These are phyloP conservation scores for Amniculicola lignicola DNA, from an alignment of 495 filamentous ascomycete species.

Conservation along the genomic window DNA sequence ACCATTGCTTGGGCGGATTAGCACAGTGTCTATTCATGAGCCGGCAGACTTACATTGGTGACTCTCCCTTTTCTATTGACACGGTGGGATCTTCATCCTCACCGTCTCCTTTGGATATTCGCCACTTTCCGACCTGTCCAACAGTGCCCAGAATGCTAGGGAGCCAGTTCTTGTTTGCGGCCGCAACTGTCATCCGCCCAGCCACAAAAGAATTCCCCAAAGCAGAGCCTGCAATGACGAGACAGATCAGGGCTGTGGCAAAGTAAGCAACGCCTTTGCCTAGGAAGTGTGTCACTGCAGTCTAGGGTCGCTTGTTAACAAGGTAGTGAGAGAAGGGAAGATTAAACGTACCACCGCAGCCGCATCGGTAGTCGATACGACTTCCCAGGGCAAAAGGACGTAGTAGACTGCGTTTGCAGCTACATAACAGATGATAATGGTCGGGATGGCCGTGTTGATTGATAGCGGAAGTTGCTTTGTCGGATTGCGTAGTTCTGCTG, in stretches of 20 bases:
- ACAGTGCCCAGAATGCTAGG: slow-evolving; percentile 47
- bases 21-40: slow-evolving; percentile 1
- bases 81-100: slow-evolving; percentile 6
- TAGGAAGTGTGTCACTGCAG: slow-evolving; percentile 52
- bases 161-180: slow-evolving; percentile 52
- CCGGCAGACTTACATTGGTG: slow-evolving; percentile 24
- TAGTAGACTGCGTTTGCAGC: slow-evolving; percentile 55
- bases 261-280: slow-evolving; percentile 49
- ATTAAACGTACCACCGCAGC: slow-evolving; percentile 53
- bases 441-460: slow-evolving; percentile 55
- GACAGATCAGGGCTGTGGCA: slow-evolving; percentile 50
- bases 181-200: slow-evolving; percentile 56
- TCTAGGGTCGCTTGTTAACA: slow-evolving; percentile 35
- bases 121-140: slow-evolving; percentile 34
- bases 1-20: slow-evolving; percentile 51
- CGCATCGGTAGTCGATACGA: slow-evolving; percentile 52
- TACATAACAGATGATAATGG: slow-evolving; percentile 55
- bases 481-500: slow-evolving; percentile 51
- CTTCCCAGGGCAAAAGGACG: slow-evolving; percentile 53
- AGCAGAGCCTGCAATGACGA: slow-evolving; percentile 53
- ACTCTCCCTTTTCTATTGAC: slow-evolving; percentile 21
- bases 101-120: slow-evolving; percentile 5
- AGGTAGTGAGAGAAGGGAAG: not conserved
- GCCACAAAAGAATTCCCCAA: slow-evolving; percentile 57
- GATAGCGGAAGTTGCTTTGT: slow-evolving; percentile 53